These are phyloP conservation scores for Penicillium antarcticum DNA, from an alignment of 495 filamentous ascomycete genomes.

Conservation along the genomic window DNA sequence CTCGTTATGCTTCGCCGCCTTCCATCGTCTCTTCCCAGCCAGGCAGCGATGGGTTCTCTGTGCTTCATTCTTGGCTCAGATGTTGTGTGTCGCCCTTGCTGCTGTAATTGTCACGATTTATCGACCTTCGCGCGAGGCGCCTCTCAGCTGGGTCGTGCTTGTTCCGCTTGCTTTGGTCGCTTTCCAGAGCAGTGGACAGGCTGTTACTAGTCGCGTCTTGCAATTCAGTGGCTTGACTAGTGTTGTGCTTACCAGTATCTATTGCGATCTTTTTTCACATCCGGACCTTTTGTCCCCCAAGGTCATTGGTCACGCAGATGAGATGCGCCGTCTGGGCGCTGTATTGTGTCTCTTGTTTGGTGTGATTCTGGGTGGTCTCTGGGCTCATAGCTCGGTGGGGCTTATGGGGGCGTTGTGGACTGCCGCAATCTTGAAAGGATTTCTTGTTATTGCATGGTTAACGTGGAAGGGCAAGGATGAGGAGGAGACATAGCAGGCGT, in stretches of 20 bases:
- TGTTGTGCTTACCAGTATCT: constrained; percentile 69
- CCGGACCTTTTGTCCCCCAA: constrained; percentile 45
- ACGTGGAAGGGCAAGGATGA: constrained; percentile 39
- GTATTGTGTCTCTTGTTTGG: constrained; percentile 57
- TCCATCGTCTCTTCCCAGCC: constrained; percentile 55
- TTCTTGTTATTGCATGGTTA: constrained; percentile 52
- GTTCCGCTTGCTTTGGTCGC: constrained; percentile 61
- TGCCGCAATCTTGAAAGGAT: constrained; percentile 51
- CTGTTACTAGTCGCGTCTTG: constrained; percentile 63
- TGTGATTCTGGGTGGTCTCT: constrained; percentile 56
- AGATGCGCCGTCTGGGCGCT: constrained; percentile 56
- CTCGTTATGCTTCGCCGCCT: constrained; percentile 58
- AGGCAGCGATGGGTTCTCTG: constrained; percentile 59
- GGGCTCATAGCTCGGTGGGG: constrained; percentile 53
- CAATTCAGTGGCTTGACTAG: constrained; percentile 60
- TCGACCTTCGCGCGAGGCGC: constrained; percentile 33
- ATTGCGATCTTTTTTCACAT: constrained; percentile 69
- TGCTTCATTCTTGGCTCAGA: constrained; percentile 57
- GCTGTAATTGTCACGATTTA: constrained; percentile 55
- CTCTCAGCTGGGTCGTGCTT: constrained; percentile 53
- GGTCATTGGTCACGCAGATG: constrained; percentile 46
- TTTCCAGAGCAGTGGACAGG: constrained; percentile 69
- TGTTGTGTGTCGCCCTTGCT: constrained; percentile 49
- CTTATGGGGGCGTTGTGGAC: constrained; percentile 63
- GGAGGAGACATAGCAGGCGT: neutral